Evolutionary conservation across 805 yeast genomes (phyloP).

Genomic region (Kuraishia borneana): DNA sequence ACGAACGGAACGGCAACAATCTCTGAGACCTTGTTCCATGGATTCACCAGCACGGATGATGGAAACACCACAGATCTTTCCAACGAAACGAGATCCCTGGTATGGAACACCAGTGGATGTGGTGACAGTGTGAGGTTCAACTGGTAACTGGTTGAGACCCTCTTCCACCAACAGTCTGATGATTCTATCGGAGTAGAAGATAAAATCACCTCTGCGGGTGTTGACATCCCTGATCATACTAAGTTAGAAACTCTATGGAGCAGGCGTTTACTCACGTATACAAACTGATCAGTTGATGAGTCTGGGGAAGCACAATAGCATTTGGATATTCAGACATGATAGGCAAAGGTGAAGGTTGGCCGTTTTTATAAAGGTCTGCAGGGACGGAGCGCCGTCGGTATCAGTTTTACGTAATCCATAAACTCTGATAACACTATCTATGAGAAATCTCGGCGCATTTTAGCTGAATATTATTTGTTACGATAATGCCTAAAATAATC

Average conservation of each 20-base stretch:
- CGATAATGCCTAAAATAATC: neutral
- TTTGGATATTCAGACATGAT: constrained; percentile 19
- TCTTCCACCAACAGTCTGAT: constrained; percentile 90
- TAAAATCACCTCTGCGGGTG: constrained; percentile 85
- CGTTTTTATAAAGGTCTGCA: too few species aligned
- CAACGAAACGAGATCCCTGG: constrained; percentile 72
- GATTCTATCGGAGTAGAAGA: constrained; percentile 90
- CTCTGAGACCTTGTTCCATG: constrained; percentile 97
- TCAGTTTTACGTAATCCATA: too few species aligned
- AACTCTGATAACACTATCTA: too few species aligned
- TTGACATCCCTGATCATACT: constrained; percentile 71
- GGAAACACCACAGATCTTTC: constrained; percentile 96
- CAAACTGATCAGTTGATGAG: constrained; percentile 80
- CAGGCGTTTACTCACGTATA: constrained; percentile 39
- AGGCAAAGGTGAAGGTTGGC: too few species aligned
- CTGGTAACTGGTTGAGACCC: constrained; percentile 90
- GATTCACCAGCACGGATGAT: constrained; percentile 98
- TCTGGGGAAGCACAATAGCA: constrained; percentile 69
- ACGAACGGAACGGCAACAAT: constrained; percentile 92
- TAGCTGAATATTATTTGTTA: neutral
- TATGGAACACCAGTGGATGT: constrained; percentile 70
- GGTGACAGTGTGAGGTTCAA: constrained; percentile 49
- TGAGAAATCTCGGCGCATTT: too few species aligned
- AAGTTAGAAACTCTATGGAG: neutral
- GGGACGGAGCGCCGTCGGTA: too few species aligned